Evolutionary conservation across 495 filamentous ascomycete species (phyloP), one percentile per base, ranked within the genome.

Genomic region (Talaromyces trachyspermus): DNA sequence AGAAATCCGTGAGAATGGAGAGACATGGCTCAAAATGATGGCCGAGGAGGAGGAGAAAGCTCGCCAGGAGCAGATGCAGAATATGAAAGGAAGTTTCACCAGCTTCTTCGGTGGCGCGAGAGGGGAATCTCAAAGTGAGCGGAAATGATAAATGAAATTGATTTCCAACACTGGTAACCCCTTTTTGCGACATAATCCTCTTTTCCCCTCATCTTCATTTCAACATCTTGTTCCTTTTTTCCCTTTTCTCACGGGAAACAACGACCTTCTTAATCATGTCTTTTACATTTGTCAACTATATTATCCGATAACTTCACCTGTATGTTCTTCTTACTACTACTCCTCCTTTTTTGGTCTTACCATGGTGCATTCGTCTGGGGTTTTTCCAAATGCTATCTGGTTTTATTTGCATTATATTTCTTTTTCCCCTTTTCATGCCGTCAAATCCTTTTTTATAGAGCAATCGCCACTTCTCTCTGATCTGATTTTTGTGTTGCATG

Each of bases 1-100:
- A 57, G 81, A 95, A 68, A 92, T 98, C 59, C 75, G 82, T 33
- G 84, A 89, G 65, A 91, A 97, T 61, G 92, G 87, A 30, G 86
- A 88, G 70, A 87, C 89, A 66, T 94, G 89, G 88, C 71, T 97
- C 55, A 86, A 84, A 71, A 90, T 96, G 65, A 89, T 95, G 74
- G 84, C 82, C 32, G 80, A 80, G 30, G 77, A 85, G 51, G 81
- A 87, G 64, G 89, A 95, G 75, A 90, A 86, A 74, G 72, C 78
- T 48, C 81, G 84, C 53, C 85, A 94, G 53, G 89, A 95, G 68
- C 82, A 83, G 63, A 92, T 95, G 86, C 85, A 87, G 68, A 84
- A 74, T 55, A 95, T 86, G 84, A 84, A 81, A 66, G 75, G 69
- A 50, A 77, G 78, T 24, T 71, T 84, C 54, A 75, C 74, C 22